Evolutionary conservation across 2,329 filamentous ascomycete genomes (phyloP).

Genomic region (Xylariomycetidae sp.): DNA sequence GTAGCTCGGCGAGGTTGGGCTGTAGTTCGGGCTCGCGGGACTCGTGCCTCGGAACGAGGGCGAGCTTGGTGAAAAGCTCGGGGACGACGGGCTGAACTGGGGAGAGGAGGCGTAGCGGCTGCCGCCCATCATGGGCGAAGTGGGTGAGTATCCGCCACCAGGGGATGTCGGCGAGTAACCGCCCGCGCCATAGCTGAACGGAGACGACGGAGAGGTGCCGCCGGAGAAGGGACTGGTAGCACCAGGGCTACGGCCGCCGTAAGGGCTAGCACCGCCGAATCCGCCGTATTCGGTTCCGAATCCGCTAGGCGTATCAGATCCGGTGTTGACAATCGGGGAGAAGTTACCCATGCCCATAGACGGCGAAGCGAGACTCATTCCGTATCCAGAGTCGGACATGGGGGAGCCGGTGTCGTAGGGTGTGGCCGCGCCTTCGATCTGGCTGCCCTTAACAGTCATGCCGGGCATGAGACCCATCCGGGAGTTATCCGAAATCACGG

Average conservation of each 20-base stretch:
- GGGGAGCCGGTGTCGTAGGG: constrained; percentile 89
- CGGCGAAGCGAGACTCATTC: constrained; percentile 55
- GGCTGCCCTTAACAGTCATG: constrained; percentile 68
- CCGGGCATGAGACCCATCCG: constrained; percentile 76
- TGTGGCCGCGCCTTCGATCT: constrained; percentile 78
- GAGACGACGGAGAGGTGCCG: constrained; percentile 60
- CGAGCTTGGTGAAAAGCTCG: constrained; percentile 52
- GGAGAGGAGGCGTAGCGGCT: constrained; percentile 53
- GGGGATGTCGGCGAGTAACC: constrained; percentile 76
- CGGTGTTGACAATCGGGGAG: constrained; percentile 71
- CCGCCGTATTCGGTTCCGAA: constrained; percentile 58
- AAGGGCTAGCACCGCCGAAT: constrained; percentile 57
- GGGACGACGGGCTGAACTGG: constrained; percentile 57
- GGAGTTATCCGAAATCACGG: constrained; percentile 87
- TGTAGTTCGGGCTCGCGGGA: constrained; percentile 55
- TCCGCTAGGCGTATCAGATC: constrained; percentile 63
- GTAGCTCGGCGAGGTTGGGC: constrained; percentile 60
- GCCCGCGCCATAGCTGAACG: constrained; percentile 49
- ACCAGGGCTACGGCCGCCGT: constrained; percentile 55
- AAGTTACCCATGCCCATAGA: constrained; percentile 52
- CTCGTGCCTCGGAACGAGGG: constrained; percentile 46
- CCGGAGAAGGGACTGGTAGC: constrained; percentile 70
- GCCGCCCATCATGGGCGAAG: constrained; percentile 59
- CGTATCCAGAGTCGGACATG: constrained; percentile 63
- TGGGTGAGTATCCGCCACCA: constrained; percentile 68